Evolutionary conservation across 2,329 filamentous ascomycete species (phyloP).

Genomic region (Phoma sp.): DNA sequence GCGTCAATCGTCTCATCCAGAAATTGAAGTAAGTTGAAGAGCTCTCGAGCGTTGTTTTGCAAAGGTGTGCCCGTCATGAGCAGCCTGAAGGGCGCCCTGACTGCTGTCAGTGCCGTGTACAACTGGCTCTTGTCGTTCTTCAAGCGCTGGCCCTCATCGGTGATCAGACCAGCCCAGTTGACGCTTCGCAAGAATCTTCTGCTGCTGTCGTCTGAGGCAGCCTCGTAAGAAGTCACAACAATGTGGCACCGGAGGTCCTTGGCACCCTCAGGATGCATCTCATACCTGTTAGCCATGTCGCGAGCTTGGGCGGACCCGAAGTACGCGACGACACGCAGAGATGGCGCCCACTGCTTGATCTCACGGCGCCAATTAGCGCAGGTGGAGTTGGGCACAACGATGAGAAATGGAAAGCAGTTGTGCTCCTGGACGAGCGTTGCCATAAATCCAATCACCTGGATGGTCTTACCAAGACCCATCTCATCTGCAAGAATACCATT

Average conservation of each 20-base stretch:
- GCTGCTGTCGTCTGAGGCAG: conserved; percentile 75
- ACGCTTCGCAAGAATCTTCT: conserved; percentile 70
- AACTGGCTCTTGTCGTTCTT: conserved; percentile 90
- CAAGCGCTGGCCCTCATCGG: conserved; percentile 93
- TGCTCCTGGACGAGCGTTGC: conserved; percentile 67
- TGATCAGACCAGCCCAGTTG: conserved; percentile 85
- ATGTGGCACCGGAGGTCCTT: conserved; percentile 83
- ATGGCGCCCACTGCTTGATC: conserved; percentile 90
- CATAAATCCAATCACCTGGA: conserved; percentile 86
- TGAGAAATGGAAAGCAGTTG: conserved; percentile 86
- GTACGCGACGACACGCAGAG: conserved; percentile 86
- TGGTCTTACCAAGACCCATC: conserved; percentile 97
- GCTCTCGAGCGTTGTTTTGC: conserved; percentile 92
- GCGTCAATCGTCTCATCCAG: conserved; percentile 77
- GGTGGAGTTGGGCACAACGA: conserved; percentile 93
- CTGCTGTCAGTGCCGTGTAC: conserved; percentile 73
- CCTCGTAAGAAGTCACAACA: conserved; percentile 94
- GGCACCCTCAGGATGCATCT: conserved; percentile 74
- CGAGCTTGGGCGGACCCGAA: conserved; percentile 80
- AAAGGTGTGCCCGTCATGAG: conserved; percentile 88
- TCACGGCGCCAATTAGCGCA: conserved; percentile 98
- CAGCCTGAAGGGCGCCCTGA: conserved; percentile 82
- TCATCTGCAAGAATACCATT: conserved; percentile 95
- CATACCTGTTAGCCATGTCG: conserved; percentile 77
- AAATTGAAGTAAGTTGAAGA: conserved; percentile 97